Percentiles rank a stretch among this genome's conserved stretches.
These are phyloP conservation scores for Candida wancherniae DNA, from an alignment of 805 yeast species.

Conservation along the genomic window DNA sequence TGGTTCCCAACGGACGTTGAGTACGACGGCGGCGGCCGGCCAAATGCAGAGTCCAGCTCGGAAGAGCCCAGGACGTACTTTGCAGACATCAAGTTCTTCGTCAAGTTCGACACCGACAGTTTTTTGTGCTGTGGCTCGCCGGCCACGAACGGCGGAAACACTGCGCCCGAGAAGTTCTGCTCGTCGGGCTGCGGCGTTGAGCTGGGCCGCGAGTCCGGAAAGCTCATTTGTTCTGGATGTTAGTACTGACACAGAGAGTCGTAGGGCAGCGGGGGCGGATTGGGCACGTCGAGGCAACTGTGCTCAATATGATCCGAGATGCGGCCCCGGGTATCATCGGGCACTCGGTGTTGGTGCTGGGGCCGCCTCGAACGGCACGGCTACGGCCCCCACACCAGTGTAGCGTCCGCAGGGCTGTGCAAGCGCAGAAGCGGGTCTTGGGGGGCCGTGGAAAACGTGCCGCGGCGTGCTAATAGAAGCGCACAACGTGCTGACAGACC, in stretches of 20 bases:
- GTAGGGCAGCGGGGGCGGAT: conserved; percentile 1
- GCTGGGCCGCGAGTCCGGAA: conserved; percentile 7
- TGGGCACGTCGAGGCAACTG: too few relatives aligned
- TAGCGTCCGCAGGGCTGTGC: too few relatives aligned
- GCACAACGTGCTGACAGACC: too few relatives aligned
- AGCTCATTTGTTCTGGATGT: conserved; percentile 5
- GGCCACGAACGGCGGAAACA: conserved; percentile 5
- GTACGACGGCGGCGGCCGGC: conserved; percentile 17
- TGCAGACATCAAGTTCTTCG: conserved; percentile 26
- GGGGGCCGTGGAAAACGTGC: too few relatives aligned
- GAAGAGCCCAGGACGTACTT: conserved; percentile 3
- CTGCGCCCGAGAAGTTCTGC: conserved; percentile 4
- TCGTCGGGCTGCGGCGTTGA: conserved; percentile 3
- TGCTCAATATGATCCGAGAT: too few relatives aligned
- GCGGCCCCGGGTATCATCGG: too few relatives aligned
- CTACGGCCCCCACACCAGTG: too few relatives aligned
- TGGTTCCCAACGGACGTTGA: conserved; percentile 14
- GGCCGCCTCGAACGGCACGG: too few relatives aligned
- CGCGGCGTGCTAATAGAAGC: too few relatives aligned
- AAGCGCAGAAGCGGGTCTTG: too few relatives aligned
- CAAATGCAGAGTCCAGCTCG: conserved; percentile 12
- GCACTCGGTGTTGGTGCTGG: too few relatives aligned
- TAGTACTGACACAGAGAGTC: too few relatives aligned
- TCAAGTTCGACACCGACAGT: conserved; percentile 28
- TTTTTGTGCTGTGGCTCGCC: conserved; percentile 9